Evolutionary conservation across 1,284 basidiomycete genomes (phyloP).

Genomic region (Cystobasidiaceae sp.): DNA sequence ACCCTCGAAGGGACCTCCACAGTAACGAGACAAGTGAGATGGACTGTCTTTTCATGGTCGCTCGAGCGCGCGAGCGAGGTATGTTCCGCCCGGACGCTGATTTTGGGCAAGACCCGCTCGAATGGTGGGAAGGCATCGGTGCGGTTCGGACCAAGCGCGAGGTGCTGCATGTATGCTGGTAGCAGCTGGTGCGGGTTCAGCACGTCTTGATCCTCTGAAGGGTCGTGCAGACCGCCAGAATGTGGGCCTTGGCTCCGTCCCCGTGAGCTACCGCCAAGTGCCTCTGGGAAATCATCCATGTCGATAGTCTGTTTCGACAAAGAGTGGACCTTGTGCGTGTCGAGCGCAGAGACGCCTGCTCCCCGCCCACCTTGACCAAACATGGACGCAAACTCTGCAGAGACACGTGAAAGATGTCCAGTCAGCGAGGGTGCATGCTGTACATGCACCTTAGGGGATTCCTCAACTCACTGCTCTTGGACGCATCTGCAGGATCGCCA

Average conservation of each 20-base stretch:
- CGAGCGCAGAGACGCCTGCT: background rate
- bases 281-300: no score
- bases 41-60: constrained; percentile 43
- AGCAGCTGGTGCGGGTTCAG: constrained; percentile 28
- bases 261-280: no score
- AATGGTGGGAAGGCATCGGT: background rate
- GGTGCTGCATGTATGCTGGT: constrained; percentile 28
- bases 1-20: constrained; percentile 43
- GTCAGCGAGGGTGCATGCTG: no score
- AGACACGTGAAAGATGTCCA: no score
- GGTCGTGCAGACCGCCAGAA: constrained; percentile 21
- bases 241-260: no score
- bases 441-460: no score
- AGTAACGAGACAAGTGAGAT: constrained; percentile 47
- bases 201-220: constrained; percentile 39
- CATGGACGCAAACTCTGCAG: constrained; percentile 43
- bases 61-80: constrained; percentile 42
- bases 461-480: constrained; percentile 73
- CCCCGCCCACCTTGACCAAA: constrained; percentile 32
- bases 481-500: constrained; percentile 59
- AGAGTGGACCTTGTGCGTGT: constrained; percentile 37
- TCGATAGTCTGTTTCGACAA: constrained; percentile 32
- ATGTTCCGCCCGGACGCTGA: constrained; percentile 46
- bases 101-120: constrained; percentile 38
- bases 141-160: constrained; percentile 11